These are phyloP conservation scores for Candida hispaniensis DNA, from an alignment of 805 yeast genomes.

Conservation along the genomic window DNA sequence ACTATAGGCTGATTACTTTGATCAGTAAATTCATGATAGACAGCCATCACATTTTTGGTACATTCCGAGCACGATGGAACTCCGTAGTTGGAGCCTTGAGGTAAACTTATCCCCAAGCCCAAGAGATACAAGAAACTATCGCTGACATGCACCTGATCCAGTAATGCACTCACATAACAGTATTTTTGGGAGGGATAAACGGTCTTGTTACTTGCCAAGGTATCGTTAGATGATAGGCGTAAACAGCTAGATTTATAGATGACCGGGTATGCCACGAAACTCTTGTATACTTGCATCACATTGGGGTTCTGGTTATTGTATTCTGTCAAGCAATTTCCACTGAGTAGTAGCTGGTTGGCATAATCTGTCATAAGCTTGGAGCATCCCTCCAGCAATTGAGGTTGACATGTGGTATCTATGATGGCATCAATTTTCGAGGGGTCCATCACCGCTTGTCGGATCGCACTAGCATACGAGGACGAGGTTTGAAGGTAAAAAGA, in stretches of 20 bases:
- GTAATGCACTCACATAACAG: slow-evolving; percentile 26
- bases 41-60: slow-evolving; percentile 22
- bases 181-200: too few relatives aligned
- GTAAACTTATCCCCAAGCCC: slow-evolving; percentile 25
- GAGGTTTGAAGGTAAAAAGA: slow-evolving; percentile 27
- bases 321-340: slow-evolving; percentile 22
- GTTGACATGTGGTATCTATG: slow-evolving; percentile 25
- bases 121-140: slow-evolving; percentile 27
- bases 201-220: too few relatives aligned
- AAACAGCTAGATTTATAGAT: slow-evolving; percentile 26
- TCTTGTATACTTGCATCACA: slow-evolving; percentile 25
- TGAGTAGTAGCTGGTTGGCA: slow-evolving; percentile 18
- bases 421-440: slow-evolving; percentile 20
- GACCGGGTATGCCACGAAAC: slow-evolving; percentile 23
- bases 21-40: slow-evolving; percentile 23
- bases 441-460: slow-evolving; percentile 21
- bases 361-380: slow-evolving; percentile 20
- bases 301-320: slow-evolving; percentile 23
- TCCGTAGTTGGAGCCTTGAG: slow-evolving; percentile 17
- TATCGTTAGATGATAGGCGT: slow-evolving; percentile 4
- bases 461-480: slow-evolving; percentile 23
- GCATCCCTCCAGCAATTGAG: slow-evolving; percentile 19
- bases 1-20: slow-evolving; percentile 21
- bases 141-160: slow-evolving; percentile 18
- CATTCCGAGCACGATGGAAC: slow-evolving; percentile 24